phyloP scores from a whole-genome alignment of 1,284 basidiomycete species.

The Ganoderma boninense region DNA sequence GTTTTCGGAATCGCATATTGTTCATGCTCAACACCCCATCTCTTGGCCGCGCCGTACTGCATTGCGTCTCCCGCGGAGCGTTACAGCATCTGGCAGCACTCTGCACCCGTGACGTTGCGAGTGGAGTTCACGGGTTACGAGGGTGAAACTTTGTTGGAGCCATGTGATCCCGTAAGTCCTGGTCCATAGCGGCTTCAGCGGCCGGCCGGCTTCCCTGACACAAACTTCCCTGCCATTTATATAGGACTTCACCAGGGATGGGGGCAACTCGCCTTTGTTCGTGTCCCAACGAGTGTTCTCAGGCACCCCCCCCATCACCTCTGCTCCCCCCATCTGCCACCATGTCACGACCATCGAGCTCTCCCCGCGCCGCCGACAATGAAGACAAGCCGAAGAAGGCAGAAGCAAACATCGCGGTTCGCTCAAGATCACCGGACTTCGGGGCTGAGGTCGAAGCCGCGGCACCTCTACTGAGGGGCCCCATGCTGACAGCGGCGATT shows the following conservation, averaged over 20 bases:
- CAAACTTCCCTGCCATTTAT: constrained; percentile 17
- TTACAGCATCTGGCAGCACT: not conserved
- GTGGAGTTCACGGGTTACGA: constrained; percentile 29
- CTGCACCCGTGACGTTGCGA: constrained; percentile 1
- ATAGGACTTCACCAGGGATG: constrained; percentile 8
- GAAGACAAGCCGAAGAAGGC: constrained; percentile 22
- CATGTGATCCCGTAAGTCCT: constrained; percentile 26
- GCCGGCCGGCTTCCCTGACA: not conserved
- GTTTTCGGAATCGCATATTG: not conserved
- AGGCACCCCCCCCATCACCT: not conserved
- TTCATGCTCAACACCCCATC: not conserved
- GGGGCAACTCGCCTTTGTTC: constrained; percentile 9
- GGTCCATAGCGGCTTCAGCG: constrained; percentile 1
- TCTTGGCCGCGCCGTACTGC: not conserved
- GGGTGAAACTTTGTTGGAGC: constrained; percentile 18
- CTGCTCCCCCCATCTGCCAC: not conserved
- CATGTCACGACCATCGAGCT: constrained; percentile 26
- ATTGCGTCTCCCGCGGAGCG: not conserved
- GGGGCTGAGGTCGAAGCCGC: constrained; percentile 34
- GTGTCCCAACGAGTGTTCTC: not conserved
- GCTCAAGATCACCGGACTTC: constrained; percentile 20
- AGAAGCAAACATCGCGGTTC: constrained; percentile 17
- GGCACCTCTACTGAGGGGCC: constrained; percentile 50
- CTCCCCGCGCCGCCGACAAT: constrained; percentile 16
- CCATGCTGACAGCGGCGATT: constrained; percentile 52